Conservation (phyloP, 2,329 filamentous ascomycete genomes). For the Ceratocystis eucalypticola region DNA sequence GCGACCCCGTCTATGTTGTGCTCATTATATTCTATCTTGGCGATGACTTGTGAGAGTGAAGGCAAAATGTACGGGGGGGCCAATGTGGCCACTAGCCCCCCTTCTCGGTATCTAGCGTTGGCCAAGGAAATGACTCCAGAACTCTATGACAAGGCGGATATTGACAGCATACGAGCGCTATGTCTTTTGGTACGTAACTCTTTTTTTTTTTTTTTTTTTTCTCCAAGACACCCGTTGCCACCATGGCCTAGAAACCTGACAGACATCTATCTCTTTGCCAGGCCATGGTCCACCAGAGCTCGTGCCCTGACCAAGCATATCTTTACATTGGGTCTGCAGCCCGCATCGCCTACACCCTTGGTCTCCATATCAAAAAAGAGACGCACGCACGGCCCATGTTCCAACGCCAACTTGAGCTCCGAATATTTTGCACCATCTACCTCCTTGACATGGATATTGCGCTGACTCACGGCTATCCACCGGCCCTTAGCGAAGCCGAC, state of each 20-base stretch:
- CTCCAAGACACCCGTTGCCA: no score
- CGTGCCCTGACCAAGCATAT: constrained; percentile 23
- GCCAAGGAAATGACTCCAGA: constrained; percentile 23
- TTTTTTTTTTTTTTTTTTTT: background rate
- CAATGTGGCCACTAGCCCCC: constrained; percentile 13
- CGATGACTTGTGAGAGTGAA: constrained; percentile 24
- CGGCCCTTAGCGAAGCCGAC: constrained; percentile 22
- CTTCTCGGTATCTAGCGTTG: constrained; percentile 22
- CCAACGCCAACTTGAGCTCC: constrained; percentile 22
- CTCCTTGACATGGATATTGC: constrained; percentile 24
- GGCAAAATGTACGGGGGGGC: constrained; percentile 17
- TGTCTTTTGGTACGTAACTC: constrained; percentile 22
- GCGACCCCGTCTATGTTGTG: constrained; percentile 23
- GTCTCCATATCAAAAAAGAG: constrained; percentile 22
- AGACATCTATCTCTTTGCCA: background rate
- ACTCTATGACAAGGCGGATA: constrained; percentile 23
- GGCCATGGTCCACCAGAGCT: constrained; percentile 15
- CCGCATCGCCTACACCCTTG: constrained; percentile 23
- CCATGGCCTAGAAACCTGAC: background rate
- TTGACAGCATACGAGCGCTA: constrained; percentile 23
- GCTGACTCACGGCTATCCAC: constrained; percentile 23
- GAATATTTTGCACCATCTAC: constrained; percentile 23
- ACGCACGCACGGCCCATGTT: constrained; percentile 22
- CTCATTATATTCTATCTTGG: constrained; percentile 23
- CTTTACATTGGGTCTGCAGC: constrained; percentile 24